Evolutionary conservation across 768 basidiomycete species (phyloP), one percentile per base, ranked within the genome.

Genomic region (Macrolepiota fuliginosa): DNA sequence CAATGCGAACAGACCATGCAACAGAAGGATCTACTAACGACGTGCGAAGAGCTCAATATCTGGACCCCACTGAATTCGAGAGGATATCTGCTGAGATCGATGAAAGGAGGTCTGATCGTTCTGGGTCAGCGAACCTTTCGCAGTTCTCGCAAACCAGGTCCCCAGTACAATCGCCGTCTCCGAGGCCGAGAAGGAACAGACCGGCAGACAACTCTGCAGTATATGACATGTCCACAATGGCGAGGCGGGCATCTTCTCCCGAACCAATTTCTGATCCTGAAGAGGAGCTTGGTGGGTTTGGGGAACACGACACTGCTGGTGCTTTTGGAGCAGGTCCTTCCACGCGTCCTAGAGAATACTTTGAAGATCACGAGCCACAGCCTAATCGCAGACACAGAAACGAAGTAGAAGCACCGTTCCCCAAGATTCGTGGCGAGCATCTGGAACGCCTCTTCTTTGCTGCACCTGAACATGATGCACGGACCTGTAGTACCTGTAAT

Each of bases 371-470:
- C 15, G 61, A 58, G n/a, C 13, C 42, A 15, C 61, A 40, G 59
- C 61, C 56, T 17, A 54, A 22, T 4, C 59, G 57, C 52, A 62
- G 61, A 54, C 39, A 12, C 45, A 45, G 46, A 27, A 55, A 47
- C n/a, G 72, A 71, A 49, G 63, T 66, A 7, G 78, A 77, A 27
- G 80, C 86, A 0, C 87, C 91, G 1, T 94, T 97, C 76, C 94
- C 94, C 0, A 84, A 86, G 62, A 94, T 95, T 49, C 85, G 90
- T 22, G 92, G 91, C 9, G 84, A 85, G 47, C 85, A 83, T 46
- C 81, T 94, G 40, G 92, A 96, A 69, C 80, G 83, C 0, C 73
- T 95, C 54, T 94, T 96, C 76, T 93, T 92, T 73, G 86, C 86
- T 50, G 85, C 88, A 1, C 89, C 90, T 2, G 86, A 85, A 47